A percentile compares a stretch with the other conserved stretches of the same genome.
Conservation (phyloP, 2,329 filamentous ascomycete species). For the Aspergillus ochraceus region DNA sequence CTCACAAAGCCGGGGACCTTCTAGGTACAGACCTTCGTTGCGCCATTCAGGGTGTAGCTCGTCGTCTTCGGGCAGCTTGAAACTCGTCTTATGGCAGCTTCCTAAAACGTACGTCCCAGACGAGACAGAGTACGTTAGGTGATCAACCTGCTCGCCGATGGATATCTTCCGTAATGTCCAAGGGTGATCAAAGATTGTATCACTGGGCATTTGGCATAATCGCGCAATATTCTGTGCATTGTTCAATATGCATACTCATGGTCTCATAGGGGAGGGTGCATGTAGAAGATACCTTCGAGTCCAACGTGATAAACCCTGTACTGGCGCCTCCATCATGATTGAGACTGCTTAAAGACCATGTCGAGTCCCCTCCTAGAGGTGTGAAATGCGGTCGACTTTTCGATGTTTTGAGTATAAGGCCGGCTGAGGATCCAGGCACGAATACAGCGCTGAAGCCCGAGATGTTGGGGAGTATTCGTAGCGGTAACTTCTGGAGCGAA, state of each 20-base stretch:
- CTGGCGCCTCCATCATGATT: slow-evolving; percentile 65
- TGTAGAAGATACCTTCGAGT: slow-evolving; percentile 51
- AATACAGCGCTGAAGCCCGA: slow-evolving; percentile 80
- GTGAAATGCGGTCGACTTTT: slow-evolving; percentile 75
- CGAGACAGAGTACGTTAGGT: slow-evolving; percentile 73
- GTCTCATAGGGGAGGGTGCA: background rate
- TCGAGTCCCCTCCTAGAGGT: slow-evolving; percentile 66
- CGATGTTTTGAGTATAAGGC: slow-evolving; percentile 79
- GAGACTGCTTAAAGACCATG: slow-evolving; percentile 72
- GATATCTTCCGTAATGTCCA: slow-evolving; percentile 72
- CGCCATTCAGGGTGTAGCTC: slow-evolving; percentile 80
- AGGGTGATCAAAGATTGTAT: slow-evolving; percentile 72
- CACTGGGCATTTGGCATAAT: slow-evolving; percentile 68
- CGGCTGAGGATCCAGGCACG: slow-evolving; percentile 74
- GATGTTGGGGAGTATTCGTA: slow-evolving; percentile 52
- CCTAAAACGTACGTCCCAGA: slow-evolving; percentile 75
- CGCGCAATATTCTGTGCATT: slow-evolving; percentile 62
- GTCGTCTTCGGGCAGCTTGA: slow-evolving; percentile 83
- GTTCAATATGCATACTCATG: slow-evolving; percentile 9
- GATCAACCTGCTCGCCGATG: slow-evolving; percentile 68
- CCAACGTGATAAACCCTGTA: slow-evolving; percentile 79
- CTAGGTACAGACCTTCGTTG: slow-evolving; percentile 59
- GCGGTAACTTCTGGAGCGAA: slow-evolving; percentile 37
- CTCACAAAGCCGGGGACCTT: background rate
- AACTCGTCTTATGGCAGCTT: slow-evolving; percentile 67